Percentiles rank a stretch among this genome's conserved stretches.
Evolutionary conservation across 139 green algal species (phyloP).

Genomic region (Chlamydomonas applanata): DNA sequence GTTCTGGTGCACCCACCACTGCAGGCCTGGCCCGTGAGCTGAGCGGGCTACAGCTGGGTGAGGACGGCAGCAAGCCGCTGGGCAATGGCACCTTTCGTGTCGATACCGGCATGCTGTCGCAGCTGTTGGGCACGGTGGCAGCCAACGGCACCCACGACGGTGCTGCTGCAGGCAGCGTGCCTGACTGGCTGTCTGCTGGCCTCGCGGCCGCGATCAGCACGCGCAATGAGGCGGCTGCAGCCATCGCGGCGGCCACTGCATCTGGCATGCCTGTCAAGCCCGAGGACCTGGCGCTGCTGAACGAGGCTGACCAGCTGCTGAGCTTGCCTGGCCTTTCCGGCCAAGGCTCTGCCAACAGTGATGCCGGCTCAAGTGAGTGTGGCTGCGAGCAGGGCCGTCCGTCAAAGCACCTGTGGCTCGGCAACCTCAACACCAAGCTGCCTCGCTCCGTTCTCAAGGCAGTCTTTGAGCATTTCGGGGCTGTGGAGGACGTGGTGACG

Average conservation of each 20-base stretch:
- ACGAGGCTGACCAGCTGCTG: neutral
- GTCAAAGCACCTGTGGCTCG: conserved; percentile 71
- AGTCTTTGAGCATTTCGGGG: conserved; percentile 65
- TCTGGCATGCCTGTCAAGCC: neutral
- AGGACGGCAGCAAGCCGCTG: neutral
- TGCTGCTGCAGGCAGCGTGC: neutral
- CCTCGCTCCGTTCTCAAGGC: conserved; percentile 49
- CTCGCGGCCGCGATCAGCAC: neutral
- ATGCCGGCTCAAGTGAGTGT: neutral
- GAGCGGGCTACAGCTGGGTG: neutral
- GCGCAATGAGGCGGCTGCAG: neutral
- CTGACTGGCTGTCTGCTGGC: conserved; percentile 10
- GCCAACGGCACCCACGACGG: neutral
- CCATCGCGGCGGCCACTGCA: neutral
- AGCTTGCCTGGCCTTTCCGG: neutral
- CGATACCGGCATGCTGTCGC: neutral
- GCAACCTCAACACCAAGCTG: conserved; percentile 64
- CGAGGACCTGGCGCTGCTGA: neutral
- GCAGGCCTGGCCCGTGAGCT: neutral
- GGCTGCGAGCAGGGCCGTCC: neutral
- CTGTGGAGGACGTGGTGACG: conserved; percentile 71
- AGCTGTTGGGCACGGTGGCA: neutral
- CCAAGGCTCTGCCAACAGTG: neutral
- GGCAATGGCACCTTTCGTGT: neutral
- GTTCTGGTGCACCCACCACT: neutral